phyloP scores from a whole-genome alignment of 352 stramenopile species.

The Blastocystis sp. region DNA sequence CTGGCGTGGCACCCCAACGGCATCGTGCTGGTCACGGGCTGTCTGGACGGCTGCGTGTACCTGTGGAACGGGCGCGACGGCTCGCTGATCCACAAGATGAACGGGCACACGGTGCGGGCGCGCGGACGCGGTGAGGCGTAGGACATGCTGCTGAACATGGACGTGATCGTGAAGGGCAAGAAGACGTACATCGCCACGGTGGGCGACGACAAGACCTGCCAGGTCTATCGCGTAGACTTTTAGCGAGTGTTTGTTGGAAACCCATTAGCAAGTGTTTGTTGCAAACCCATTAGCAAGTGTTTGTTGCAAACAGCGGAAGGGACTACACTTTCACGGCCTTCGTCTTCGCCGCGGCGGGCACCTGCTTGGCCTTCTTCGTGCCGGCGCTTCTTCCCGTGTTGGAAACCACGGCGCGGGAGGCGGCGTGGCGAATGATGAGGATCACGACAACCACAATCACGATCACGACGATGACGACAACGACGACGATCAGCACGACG shows the following conservation, averaged over 20 bases:
- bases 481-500: constrained; percentile 1
- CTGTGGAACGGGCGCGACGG: constrained; percentile 49
- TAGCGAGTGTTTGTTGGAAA: background rate
- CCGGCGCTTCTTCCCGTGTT: background rate
- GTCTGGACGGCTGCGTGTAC: constrained; percentile 62
- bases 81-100: constrained; percentile 34
- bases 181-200: constrained; percentile 45
- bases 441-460: constrained; percentile 15
- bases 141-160: constrained; percentile 60
- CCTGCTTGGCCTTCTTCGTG: background rate
- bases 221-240: constrained; percentile 51
- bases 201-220: constrained; percentile 54
- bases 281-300: no score
- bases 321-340: background rate
- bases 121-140: background rate
- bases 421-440: background rate
- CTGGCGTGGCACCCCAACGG: constrained; percentile 54
- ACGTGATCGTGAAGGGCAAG: constrained; percentile 30
- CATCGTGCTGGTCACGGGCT: constrained; percentile 49
- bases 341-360: background rate
- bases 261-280: background rate
- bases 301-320: background rate
- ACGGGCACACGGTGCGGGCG: constrained; percentile 24
- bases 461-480: constrained; percentile 15
- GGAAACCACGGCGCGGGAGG: background rate